Evolutionary conservation across 2,329 filamentous ascomycete species (phyloP).

Genomic region (Curvularia verruculosa): DNA sequence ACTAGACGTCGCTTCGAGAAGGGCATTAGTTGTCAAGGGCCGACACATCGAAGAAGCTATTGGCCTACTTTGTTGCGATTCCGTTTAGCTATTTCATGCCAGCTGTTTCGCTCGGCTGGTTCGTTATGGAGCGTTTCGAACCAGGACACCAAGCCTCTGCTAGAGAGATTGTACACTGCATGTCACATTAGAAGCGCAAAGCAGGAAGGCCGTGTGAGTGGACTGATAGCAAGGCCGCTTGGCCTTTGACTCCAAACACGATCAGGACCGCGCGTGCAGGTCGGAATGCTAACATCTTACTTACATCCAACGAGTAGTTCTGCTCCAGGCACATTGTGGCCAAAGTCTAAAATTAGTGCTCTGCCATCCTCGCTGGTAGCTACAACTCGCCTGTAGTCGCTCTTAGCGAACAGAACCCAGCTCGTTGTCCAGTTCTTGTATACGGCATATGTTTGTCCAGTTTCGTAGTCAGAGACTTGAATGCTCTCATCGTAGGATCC

Average conservation of each 20-base stretch:
- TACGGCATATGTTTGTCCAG: constrained; percentile 76
- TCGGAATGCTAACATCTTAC: constrained; percentile 1
- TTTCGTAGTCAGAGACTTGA: constrained; percentile 88
- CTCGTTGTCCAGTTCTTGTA: constrained; percentile 95
- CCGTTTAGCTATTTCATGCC: too few relatives aligned
- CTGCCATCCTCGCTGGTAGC: constrained; percentile 94
- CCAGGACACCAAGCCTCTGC: not conserved
- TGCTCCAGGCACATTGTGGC: constrained; percentile 61
- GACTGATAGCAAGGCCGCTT: not conserved
- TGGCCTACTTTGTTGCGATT: too few relatives aligned
- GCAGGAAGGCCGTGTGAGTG: constrained; percentile 2
- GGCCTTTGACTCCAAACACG: constrained; percentile 3
- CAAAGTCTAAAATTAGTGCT: constrained; percentile 94
- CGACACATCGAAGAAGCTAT: too few relatives aligned
- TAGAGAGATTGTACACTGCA: not conserved
- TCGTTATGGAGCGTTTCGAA: too few relatives aligned
- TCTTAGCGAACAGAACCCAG: constrained; percentile 96
- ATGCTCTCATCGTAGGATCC: constrained; percentile 96
- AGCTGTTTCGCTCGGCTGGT: too few relatives aligned
- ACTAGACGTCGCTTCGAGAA: too few relatives aligned
- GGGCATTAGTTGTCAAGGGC: too few relatives aligned
- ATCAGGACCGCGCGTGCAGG: not conserved
- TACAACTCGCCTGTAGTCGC: constrained; percentile 91
- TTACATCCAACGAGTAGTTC: constrained; percentile 52
- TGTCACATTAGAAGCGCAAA: not conserved